A percentile compares a stretch with the other conserved stretches of the same genome.
These are phyloP conservation scores for Sutorius australiensis DNA, from an alignment of 768 basidiomycete species.

Conservation along the genomic window DNA sequence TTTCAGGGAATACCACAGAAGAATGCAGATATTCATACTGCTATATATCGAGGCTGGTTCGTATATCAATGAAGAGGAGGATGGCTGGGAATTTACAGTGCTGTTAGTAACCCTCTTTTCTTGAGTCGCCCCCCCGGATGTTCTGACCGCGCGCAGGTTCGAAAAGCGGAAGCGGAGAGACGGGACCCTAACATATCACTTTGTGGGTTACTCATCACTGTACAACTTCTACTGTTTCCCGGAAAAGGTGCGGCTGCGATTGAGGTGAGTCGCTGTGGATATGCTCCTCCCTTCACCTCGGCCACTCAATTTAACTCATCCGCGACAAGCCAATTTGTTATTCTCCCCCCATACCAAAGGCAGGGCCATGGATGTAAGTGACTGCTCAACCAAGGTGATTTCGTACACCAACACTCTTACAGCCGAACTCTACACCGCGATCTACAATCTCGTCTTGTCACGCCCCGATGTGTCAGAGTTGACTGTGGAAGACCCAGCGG, in stretches of 20 bases:
- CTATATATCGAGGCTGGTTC: constrained; percentile 95
- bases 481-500: constrained; percentile 96
- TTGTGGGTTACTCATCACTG: constrained; percentile 89
- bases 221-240: constrained; percentile 97
- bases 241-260: constrained; percentile 78
- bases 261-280: constrained; percentile 54
- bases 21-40: constrained; percentile 92
- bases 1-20: constrained; percentile 85
- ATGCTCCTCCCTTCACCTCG: background rate
- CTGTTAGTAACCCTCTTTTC: constrained; percentile 51
- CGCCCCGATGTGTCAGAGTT: constrained; percentile 78
- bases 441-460: constrained; percentile 71
- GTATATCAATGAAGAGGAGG: constrained; percentile 92
- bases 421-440: constrained; percentile 86
- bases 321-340: constrained; percentile 79
- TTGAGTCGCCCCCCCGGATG: background rate
- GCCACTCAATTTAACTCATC: background rate
- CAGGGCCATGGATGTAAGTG: constrained; percentile 85
- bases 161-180: constrained; percentile 74
- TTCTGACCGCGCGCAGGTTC: constrained; percentile 47
- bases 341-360: constrained; percentile 85
- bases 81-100: constrained; percentile 88
- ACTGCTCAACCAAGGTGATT: background rate
- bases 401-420: background rate
- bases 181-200: constrained; percentile 71